Percentiles rank a stretch among this genome's conserved stretches.
These are phyloP conservation scores for Leccinum colubrinum DNA, from an alignment of 1,284 basidiomycete genomes.

Conservation along the genomic window DNA sequence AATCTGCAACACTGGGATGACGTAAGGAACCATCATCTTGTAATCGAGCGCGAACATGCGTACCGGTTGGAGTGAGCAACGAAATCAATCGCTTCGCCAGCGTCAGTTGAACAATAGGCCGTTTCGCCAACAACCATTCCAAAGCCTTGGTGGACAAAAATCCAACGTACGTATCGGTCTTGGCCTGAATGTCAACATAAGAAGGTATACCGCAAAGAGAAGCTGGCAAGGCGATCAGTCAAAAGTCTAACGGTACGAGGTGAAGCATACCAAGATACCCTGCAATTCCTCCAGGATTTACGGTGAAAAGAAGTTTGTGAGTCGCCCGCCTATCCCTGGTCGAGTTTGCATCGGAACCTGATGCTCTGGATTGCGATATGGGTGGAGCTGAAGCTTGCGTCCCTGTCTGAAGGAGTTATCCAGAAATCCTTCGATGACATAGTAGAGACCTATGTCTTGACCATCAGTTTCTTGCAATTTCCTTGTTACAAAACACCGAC, in stretches of 20 bases:
- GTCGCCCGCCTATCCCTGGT: constrained; percentile 23
- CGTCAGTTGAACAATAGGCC: constrained; percentile 93
- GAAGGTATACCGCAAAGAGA: constrained; percentile 90
- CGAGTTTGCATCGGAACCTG: constrained; percentile 24
- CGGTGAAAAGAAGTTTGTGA: constrained; percentile 82
- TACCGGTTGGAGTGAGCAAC: constrained; percentile 88
- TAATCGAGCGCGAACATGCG: constrained; percentile 13
- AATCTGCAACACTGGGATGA: constrained; percentile 82
- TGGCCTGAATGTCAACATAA: constrained; percentile 95
- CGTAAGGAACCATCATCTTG: constrained; percentile 1
- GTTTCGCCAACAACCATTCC: constrained; percentile 88
- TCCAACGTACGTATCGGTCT: constrained; percentile 96
- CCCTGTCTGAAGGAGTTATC: constrained; percentile 74
- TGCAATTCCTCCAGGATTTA: constrained; percentile 97
- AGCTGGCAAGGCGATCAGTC: constrained; percentile 43
- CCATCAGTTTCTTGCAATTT: constrained; percentile 4
- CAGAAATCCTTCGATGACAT: constrained; percentile 96
- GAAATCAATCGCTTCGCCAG: constrained; percentile 96
- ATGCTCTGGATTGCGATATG: constrained; percentile 22
- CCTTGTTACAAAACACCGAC: constrained; percentile 35
- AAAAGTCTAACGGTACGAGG: constrained; percentile 3
- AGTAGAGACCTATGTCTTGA: constrained; percentile 75
- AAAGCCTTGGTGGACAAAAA: constrained; percentile 89
- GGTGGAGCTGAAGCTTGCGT: constrained; percentile 34
- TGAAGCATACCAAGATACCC: constrained; percentile 81